A percentile compares a stretch with the other conserved stretches of the same genome.
These are phyloP conservation scores for Hymenotorrendiella dingleyae DNA, from an alignment of 2,329 filamentous ascomycete genomes.

Conservation along the genomic window DNA sequence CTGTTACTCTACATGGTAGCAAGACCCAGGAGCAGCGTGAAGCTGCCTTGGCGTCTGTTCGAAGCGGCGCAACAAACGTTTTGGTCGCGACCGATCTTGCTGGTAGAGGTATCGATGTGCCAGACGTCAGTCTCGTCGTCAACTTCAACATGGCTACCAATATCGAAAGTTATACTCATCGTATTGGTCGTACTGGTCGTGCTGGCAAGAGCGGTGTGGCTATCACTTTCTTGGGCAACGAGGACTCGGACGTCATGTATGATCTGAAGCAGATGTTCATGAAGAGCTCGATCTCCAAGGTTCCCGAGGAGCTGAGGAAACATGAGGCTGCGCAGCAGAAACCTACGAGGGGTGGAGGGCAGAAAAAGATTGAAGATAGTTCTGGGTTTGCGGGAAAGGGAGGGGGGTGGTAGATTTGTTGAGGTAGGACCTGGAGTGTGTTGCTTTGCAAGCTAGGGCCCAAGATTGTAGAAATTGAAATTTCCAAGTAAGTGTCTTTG, in stretches of 20 bases:
- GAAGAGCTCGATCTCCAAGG: conserved; percentile 81
- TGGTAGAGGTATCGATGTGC: conserved; percentile 94
- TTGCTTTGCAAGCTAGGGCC: too few relatives aligned
- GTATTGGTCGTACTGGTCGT: conserved; percentile 93
- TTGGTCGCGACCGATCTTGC: conserved; percentile 94
- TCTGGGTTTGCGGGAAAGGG: conserved; percentile 33
- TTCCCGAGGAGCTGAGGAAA: conserved; percentile 84
- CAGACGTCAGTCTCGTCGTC: conserved; percentile 86
- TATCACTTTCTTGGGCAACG: conserved; percentile 88
- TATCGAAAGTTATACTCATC: conserved; percentile 95
- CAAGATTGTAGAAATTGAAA: too few relatives aligned
- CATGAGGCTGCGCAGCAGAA: conserved; percentile 91
- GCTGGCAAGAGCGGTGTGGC: conserved; percentile 94
- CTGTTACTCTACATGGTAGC: conserved; percentile 86
- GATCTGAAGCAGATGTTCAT: conserved; percentile 93
- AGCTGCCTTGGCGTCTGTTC: conserved; percentile 79
- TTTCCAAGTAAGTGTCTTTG: too few relatives aligned
- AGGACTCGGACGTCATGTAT: conserved; percentile 87
- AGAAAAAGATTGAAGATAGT: conserved; percentile 42
- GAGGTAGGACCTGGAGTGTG: too few relatives aligned
- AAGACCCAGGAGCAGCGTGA: conserved; percentile 99
- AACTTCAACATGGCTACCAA: conserved; percentile 98
- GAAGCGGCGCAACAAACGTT: conserved; percentile 74
- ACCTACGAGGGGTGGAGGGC: conserved; percentile 42
- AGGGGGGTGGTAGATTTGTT: conserved; percentile 23